A percentile compares a stretch with the other conserved stretches of the same genome.
phyloP scores from a whole-genome alignment of 768 basidiomycete species.

The Kondoa subrosea region DNA sequence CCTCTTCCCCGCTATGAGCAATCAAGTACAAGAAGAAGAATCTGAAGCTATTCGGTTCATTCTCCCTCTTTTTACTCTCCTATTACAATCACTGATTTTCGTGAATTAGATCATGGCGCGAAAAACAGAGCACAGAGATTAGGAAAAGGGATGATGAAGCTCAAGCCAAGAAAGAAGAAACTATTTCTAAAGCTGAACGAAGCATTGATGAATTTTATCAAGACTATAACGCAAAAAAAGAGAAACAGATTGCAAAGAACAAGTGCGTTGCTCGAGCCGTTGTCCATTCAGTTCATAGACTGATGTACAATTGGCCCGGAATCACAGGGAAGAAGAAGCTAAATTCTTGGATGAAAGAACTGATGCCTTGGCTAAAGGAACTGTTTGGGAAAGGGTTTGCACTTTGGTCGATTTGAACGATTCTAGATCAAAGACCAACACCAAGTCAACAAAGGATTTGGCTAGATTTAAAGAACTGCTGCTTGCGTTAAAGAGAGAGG shows the following conservation, averaged over 20 bases:
- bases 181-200: slow-evolving; percentile 63
- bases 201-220: slow-evolving; percentile 82
- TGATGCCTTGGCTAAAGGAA: slow-evolving; percentile 64
- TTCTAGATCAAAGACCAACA: slow-evolving; percentile 90
- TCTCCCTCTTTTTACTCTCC: background rate
- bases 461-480: slow-evolving; percentile 82
- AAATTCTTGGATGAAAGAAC: slow-evolving; percentile 57
- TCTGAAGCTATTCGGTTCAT: slow-evolving; percentile 16
- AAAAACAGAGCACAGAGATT: slow-evolving; percentile 69
- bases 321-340: slow-evolving; percentile 64
- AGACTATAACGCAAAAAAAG: slow-evolving; percentile 71
- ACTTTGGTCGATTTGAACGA: slow-evolving; percentile 74
- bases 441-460: slow-evolving; percentile 75
- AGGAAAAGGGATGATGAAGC: slow-evolving; percentile 63
- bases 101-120: slow-evolving; percentile 60
- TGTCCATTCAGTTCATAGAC: background rate
- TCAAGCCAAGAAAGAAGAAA: slow-evolving; percentile 59
- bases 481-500: slow-evolving; percentile 53
- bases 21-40: slow-evolving; percentile 14
- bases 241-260: slow-evolving; percentile 79
- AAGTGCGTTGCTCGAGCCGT: slow-evolving; percentile 75
- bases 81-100: background rate
- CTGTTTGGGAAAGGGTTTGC: slow-evolving; percentile 91
- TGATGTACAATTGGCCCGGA: background rate
- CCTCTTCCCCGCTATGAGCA: slow-evolving; percentile 1